Conservation (phyloP, 176 grass and related monocot genomes). For the Carex cristatella region DNA sequence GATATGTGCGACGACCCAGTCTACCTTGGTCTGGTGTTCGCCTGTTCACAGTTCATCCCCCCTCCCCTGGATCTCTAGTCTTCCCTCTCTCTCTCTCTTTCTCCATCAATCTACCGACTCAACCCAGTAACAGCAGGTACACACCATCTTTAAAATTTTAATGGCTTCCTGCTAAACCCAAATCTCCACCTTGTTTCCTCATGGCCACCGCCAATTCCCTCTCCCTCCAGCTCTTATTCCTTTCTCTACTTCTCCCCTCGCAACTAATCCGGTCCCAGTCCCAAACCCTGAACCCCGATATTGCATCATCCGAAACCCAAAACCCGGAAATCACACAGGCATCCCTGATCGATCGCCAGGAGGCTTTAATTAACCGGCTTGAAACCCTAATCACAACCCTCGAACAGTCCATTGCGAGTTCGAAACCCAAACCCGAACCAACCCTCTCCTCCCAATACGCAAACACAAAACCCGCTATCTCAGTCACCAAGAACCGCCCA, state of each 20-base stretch:
- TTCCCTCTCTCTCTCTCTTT: neutral
- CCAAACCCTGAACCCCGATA: constrained; percentile 6
- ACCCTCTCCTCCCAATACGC: constrained; percentile 34
- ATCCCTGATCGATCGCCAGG: constrained; percentile 34
- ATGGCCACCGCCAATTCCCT: constrained; percentile 34
- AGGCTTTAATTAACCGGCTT: constrained; percentile 42
- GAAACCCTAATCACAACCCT: constrained; percentile 54
- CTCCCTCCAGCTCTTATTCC: constrained; percentile 13
- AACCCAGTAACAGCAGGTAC: neutral
- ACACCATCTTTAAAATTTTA: neutral
- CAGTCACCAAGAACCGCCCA: constrained; percentile 55
- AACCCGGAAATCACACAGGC: neutral
- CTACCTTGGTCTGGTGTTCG: neutral
- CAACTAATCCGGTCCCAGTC: neutral
- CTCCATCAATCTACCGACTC: neutral
- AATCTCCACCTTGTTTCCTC: neutral
- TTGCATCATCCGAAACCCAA: neutral
- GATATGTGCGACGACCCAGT: neutral
- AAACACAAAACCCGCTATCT: constrained; percentile 19
- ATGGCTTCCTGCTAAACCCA: neutral
- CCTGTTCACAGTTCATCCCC: neutral
- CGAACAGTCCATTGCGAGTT: constrained; percentile 4
- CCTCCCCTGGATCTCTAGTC: neutral
- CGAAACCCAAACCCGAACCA: constrained; percentile 29
- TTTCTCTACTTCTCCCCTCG: neutral